Evolutionary conservation across 75 land plant species (phyloP).

Genomic region (Picea glauca): DNA sequence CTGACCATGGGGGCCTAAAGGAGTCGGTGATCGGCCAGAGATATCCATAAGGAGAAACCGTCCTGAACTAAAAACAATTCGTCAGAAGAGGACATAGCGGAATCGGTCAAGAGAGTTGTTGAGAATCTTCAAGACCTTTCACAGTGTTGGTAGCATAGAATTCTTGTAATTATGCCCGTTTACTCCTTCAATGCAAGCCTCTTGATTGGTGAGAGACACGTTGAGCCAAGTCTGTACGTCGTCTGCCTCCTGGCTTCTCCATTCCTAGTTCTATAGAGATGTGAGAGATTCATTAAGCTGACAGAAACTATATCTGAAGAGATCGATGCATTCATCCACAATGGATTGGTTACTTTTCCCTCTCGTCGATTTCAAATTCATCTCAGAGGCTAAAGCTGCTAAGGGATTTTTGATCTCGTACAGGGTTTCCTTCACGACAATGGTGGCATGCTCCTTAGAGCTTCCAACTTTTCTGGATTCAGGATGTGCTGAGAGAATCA

Average conservation of each 20-base stretch:
- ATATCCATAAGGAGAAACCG: slow-evolving; percentile 10
- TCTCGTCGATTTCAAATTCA: no score
- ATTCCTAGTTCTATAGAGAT: background rate
- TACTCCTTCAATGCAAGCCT: slow-evolving; percentile 69
- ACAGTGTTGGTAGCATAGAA: background rate
- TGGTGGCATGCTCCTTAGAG: background rate
- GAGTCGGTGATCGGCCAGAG: slow-evolving; percentile 14
- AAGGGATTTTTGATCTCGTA: background rate
- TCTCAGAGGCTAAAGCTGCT: no score
- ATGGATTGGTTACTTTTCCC: background rate
- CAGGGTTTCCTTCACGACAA: background rate
- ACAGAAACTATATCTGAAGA: background rate
- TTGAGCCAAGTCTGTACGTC: slow-evolving; percentile 23
- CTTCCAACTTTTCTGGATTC: no score
- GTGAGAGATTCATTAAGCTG: background rate
- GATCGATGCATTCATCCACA: slow-evolving; percentile 17
- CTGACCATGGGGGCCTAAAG: slow-evolving; percentile 10
- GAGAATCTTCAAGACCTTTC: background rate
- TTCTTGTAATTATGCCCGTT: background rate
- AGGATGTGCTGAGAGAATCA: no score
- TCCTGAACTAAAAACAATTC: no score
- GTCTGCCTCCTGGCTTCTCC: background rate
- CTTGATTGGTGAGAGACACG: slow-evolving; percentile 59
- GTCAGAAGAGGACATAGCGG: no score
- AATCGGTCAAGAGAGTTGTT: background rate